Conservation (phyloP, 1,284 basidiomycete genomes). For the Coniophora puteana region DNA sequence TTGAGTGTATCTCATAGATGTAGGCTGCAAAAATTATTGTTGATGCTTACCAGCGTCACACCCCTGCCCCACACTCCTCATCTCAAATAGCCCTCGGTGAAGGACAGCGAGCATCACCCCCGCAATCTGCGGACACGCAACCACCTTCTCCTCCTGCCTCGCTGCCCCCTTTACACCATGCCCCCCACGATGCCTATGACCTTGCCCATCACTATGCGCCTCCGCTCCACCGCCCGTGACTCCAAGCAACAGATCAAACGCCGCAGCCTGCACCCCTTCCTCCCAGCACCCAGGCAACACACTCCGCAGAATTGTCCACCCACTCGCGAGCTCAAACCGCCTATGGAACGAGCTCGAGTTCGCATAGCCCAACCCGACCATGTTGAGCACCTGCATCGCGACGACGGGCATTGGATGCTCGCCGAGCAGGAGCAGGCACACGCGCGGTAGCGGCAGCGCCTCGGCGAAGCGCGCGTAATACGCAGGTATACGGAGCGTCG, state of each 20-base stretch:
- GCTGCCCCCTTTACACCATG: constrained; percentile 12
- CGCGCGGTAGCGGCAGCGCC: constrained; percentile 68
- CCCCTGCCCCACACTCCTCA: no score
- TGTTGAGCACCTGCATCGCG: constrained; percentile 54
- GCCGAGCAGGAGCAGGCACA: constrained; percentile 70
- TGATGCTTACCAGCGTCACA: constrained; percentile 8
- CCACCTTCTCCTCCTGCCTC: constrained; percentile 29
- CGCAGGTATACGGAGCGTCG: constrained; percentile 48
- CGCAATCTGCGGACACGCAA: constrained; percentile 64
- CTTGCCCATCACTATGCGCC: constrained; percentile 3
- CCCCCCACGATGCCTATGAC: constrained; percentile 14
- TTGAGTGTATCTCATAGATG: background rate
- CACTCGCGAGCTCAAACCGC: constrained; percentile 74
- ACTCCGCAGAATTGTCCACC: constrained; percentile 67
- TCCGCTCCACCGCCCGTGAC: constrained; percentile 15
- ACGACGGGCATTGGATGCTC: constrained; percentile 59
- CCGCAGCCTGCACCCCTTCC: constrained; percentile 54
- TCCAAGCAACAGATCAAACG: constrained; percentile 65
- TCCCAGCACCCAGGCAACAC: constrained; percentile 70
- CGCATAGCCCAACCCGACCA: constrained; percentile 54
- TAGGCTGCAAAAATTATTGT: constrained; percentile 8
- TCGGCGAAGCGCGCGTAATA: constrained; percentile 62
- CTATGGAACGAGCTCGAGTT: constrained; percentile 57
- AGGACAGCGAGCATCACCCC: constrained; percentile 64
- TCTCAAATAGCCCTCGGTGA: constrained; percentile 34